These are phyloP conservation scores for Diphasiastrum complanatum DNA, from an alignment of 83 land plant species.

Conservation along the genomic window DNA sequence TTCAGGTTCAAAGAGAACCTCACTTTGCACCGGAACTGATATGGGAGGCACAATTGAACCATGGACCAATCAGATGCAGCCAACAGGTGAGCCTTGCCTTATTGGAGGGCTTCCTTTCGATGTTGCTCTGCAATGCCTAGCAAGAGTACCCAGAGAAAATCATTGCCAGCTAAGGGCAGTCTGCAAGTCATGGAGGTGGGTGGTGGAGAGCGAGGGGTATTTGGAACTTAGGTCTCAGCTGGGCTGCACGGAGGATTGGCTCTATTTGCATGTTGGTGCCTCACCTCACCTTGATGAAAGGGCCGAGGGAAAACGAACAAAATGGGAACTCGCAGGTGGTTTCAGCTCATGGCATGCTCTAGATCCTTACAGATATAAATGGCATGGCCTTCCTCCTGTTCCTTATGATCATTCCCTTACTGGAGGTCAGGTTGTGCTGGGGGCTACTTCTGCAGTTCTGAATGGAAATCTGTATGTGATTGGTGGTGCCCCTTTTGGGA, in stretches of 20 bases:
- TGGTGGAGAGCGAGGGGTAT: conserved; percentile 26
- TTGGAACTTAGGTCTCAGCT: conserved; percentile 18
- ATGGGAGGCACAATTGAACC: no score
- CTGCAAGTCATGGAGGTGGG: conserved; percentile 23
- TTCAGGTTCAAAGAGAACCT: no score
- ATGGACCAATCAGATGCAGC: no score
- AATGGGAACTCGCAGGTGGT: conserved; percentile 35
- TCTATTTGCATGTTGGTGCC: conserved; percentile 29
- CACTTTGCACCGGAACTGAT: no score
- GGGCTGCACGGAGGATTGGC: conserved; percentile 30
- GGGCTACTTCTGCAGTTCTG: conserved; percentile 30
- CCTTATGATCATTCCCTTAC: conserved; percentile 21
- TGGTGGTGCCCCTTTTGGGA: conserved; percentile 37
- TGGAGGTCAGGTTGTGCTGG: conserved; percentile 27
- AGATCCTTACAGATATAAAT: conserved; percentile 23
- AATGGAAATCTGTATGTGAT: conserved; percentile 29
- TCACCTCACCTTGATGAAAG: conserved; percentile 23
- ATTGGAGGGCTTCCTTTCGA: conserved; percentile 28
- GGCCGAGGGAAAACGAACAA: conserved; percentile 13
- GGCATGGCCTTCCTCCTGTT: conserved; percentile 33
- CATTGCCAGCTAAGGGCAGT: conserved; percentile 23
- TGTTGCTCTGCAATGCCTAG: conserved; percentile 28
- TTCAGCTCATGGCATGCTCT: conserved; percentile 34
- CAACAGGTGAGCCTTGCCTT: no score
- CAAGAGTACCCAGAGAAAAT: conserved; percentile 26